A percentile compares a stretch with the other conserved stretches of the same genome.
Conservation (phyloP, 2,329 filamentous ascomycete species). For the Cordyceps militaris region DNA sequence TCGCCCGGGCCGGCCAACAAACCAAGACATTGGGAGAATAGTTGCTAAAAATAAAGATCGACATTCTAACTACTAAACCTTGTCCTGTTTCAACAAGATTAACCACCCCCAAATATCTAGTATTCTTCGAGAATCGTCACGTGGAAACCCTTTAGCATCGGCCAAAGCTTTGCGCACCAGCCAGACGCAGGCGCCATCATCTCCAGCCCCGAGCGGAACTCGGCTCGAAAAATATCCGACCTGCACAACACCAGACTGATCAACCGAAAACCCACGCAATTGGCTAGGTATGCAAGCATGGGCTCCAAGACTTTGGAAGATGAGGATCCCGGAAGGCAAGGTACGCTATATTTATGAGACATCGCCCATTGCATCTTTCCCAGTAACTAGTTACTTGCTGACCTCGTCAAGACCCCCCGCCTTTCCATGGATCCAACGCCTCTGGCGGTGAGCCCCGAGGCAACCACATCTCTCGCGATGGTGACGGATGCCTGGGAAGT, state of each 20-base stretch:
- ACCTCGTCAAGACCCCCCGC: conserved; percentile 5
- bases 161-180: no score
- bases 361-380: not conserved
- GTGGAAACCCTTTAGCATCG: no score
- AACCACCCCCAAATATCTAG: no score
- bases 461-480: conserved; percentile 10
- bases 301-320: conserved; percentile 13
- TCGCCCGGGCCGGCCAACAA: no score
- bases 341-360: not conserved
- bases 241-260: not conserved
- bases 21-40: no score
- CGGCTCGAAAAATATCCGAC: not conserved
- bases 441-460: conserved; percentile 10
- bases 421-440: conserved; percentile 4
- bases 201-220: not conserved
- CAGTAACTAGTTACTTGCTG: not conserved
- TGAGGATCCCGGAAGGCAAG: conserved; percentile 11
- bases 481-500: conserved; percentile 11
- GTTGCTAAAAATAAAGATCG: no score
- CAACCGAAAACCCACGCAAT: not conserved
- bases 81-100: no score
- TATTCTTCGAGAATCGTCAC: not conserved
- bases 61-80: no score
- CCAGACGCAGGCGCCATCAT: conserved; percentile 1
- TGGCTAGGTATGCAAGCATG: conserved; percentile 13